Evolutionary conservation across 768 basidiomycete species (phyloP).

Genomic region (Pseudohyphozyma bogoriensis): DNA sequence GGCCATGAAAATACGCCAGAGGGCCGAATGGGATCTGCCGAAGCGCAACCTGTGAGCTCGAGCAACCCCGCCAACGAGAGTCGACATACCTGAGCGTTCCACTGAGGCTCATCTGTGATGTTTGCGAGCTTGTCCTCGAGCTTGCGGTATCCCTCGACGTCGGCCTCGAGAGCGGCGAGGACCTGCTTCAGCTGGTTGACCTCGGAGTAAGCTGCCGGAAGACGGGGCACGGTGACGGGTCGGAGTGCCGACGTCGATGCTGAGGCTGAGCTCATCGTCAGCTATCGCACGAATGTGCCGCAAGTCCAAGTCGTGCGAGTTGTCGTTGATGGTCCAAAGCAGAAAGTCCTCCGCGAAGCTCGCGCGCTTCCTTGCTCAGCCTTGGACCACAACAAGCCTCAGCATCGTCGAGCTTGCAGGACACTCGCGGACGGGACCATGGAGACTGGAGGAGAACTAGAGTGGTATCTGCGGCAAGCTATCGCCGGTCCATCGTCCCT

Average conservation of each 20-base stretch:
- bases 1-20: conserved; percentile 26
- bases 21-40: conserved; percentile 25
- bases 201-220: neutral
- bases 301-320: no score
- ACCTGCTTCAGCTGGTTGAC: conserved; percentile 1
- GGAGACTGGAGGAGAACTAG: no score
- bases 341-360: no score
- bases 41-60: neutral
- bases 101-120: conserved; percentile 22
- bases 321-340: no score
- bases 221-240: neutral
- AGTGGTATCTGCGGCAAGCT: no score
- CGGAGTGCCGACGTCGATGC: neutral
- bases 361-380: no score
- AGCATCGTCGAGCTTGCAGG: no score
- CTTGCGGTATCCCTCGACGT: neutral
- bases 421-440: no score
- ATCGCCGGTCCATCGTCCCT: no score
- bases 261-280: neutral
- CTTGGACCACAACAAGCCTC: no score
- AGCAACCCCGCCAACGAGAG: neutral
- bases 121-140: conserved; percentile 9
- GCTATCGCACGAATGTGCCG: no score
- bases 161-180: neutral
- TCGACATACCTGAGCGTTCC: conserved; percentile 17